Evolutionary conservation across 257 asterid genomes (phyloP).

Genomic region (Anisodus tanguticus): DNA sequence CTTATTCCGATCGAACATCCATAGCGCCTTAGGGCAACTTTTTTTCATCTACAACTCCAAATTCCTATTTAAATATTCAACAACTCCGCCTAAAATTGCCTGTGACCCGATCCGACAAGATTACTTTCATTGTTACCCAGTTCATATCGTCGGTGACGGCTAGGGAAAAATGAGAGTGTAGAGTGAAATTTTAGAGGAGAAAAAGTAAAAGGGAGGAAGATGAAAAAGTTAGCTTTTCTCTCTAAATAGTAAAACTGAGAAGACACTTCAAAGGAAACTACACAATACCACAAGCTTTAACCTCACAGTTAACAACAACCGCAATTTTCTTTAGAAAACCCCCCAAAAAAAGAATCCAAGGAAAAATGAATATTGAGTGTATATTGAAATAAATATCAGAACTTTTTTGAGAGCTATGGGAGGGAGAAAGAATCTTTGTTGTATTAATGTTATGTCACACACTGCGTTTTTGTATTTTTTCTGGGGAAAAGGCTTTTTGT

Average conservation of each 20-base stretch:
- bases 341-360: conserved; percentile 8
- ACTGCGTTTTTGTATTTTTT: neutral
- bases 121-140: too few species aligned
- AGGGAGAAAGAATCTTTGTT: too few species aligned
- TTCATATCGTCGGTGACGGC: too few species aligned
- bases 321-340: conserved; percentile 47
- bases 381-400: conserved; percentile 42
- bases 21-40: neutral
- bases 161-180: too few species aligned
- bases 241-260: too few species aligned
- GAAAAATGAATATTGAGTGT: neutral
- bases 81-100: neutral
- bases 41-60: neutral
- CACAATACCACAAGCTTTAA: conserved; percentile 89
- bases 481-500: neutral
- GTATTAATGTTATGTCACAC: conserved; percentile 21
- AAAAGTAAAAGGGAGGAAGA: too few species aligned
- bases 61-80: conserved; percentile 4
- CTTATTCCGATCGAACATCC: neutral
- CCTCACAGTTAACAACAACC: conserved; percentile 64
- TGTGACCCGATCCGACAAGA: neutral
- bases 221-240: too few species aligned
- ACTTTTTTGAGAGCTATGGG: conserved; percentile 33
- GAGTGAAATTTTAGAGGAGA: too few species aligned
- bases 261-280: conserved; percentile 37